Evolutionary conservation across 2,329 filamentous ascomycete genomes (phyloP), one percentile per base, ranked within the genome.

Genomic region (Diaporthe caulivora): DNA sequence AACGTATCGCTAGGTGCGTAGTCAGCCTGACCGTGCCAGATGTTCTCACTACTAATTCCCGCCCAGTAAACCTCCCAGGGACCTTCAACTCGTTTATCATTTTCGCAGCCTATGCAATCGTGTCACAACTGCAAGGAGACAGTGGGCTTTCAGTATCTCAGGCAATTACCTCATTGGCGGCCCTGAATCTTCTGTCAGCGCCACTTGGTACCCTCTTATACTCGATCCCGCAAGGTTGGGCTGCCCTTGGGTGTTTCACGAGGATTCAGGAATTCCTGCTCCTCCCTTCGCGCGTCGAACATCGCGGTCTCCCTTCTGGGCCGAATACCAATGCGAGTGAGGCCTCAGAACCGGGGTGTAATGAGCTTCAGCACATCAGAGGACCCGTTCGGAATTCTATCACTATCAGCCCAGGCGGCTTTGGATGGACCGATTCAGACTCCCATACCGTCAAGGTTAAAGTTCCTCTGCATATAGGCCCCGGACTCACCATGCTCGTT

Each of bases 251-350:
- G 2, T 80, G 78, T 8, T 78, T 79, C 31, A 74, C 76, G 54
- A 75, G 79, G 37, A 79, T 80, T 18, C 78, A 80, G 51, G 75
- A 77, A 26, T 79, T 79, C 51, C 51, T 80, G 26, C 76, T 77
- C n/a, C 70, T 71, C 3, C 75, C 76, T 34, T 74, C 78, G 11
- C 70, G 76, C 11, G 37, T 47, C 1, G 77, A 79, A 29, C 74
- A 60, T 18, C 73, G 77, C 18, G 53, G 13, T 7, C 49, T 47
- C 44, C 53, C 40, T 3, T 40, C 47, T 31, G 7, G 11, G 10
- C 10, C 0, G 0, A 15, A 0, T 15, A 37, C 3, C 29, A 0
- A n/a, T 24, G 15, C 21, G 15, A 4, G 13, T 29, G 17, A 6
- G 0, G 18, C 29, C 15, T 8, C n/a, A 13, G 5, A 9, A 18